phyloP scores from a whole-genome alignment of 345 rosid species.

The rapeseed (Brassica napus) region Da-Ae NC_063444.1:10469501-10470000 shows the following conservation, averaged over 20 bases:
- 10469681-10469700: constrained; percentile 11
- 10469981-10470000: too few relatives aligned
- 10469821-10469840: constrained; percentile 64
- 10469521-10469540: constrained; percentile 71
- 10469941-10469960: too few relatives aligned
- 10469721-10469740: constrained; percentile 62
- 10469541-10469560: constrained; percentile 71
- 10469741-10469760: constrained; percentile 47
- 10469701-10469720: constrained; percentile 49
- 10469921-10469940: constrained; percentile 53
- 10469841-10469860: constrained; percentile 46
- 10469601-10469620: constrained; percentile 56
- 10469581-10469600: constrained; percentile 52
- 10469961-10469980: too few relatives aligned
- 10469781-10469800: constrained; percentile 50
- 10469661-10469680: constrained; percentile 37
- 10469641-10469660: not conserved
- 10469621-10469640: constrained; percentile 62
- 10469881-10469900: constrained; percentile 62
- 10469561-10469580: constrained; percentile 57
- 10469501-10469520: constrained; percentile 56
- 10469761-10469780: constrained; percentile 55
- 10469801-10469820: constrained; percentile 56
- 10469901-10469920: constrained; percentile 66
- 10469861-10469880: constrained; percentile 49